A percentile compares a stretch with the other conserved stretches of the same genome.
Evolutionary conservation across 352 stramenopile genomes (phyloP).

Genomic region (Hyphochytrium catenoides): DNA sequence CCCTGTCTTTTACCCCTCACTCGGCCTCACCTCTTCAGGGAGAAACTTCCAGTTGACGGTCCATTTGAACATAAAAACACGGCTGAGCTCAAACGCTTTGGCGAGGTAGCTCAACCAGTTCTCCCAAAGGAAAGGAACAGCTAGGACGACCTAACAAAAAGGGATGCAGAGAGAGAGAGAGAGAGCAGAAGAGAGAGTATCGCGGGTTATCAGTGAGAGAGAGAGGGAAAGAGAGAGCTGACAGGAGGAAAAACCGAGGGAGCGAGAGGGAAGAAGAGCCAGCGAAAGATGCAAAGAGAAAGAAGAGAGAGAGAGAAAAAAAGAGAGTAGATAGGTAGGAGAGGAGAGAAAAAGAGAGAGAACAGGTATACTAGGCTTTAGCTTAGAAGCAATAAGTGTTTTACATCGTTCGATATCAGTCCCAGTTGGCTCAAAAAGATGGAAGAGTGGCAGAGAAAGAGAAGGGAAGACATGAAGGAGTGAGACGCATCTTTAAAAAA

Average conservation of each 20-base stretch:
- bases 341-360: not conserved
- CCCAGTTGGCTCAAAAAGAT: no score
- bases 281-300: no score
- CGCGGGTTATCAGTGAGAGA: not conserved
- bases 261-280: not conserved
- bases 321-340: not conserved
- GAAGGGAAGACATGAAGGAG: no score
- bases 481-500: no score
- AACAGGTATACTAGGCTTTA: no score
- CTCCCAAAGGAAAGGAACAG: constrained; percentile 76
- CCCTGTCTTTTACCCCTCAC: no score
- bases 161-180: not conserved
- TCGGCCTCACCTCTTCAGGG: constrained; percentile 20
- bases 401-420: no score
- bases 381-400: no score
- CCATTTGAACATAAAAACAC: constrained; percentile 96
- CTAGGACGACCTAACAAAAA: constrained; percentile 49
- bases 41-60: constrained; percentile 95
- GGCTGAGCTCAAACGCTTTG: constrained; percentile 90
- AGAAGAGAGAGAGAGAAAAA: not conserved
- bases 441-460: no score
- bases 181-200: not conserved
- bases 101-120: constrained; percentile 83
- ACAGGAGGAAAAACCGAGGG: not conserved
- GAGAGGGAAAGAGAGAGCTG: not conserved